These are phyloP conservation scores for Exsudoporus frostii DNA, from an alignment of 768 basidiomycete genomes.

Conservation along the genomic window DNA sequence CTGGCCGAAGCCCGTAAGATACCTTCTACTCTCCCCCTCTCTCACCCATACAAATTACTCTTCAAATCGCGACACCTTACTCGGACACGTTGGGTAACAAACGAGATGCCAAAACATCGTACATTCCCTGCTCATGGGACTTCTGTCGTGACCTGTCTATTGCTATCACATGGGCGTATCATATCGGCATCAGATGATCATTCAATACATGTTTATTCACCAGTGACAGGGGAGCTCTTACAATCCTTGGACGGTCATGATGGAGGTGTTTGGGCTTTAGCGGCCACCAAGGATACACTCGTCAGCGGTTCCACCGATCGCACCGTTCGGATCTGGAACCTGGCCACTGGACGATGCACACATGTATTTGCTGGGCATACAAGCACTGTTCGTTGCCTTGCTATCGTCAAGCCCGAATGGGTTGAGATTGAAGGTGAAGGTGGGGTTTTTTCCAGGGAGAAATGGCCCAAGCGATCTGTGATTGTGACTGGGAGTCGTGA, in stretches of 20 bases:
- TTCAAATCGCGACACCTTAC: constrained; percentile 89
- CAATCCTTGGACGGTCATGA: constrained; percentile 85
- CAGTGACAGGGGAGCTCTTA: constrained; percentile 72
- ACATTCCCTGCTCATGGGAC: constrained; percentile 87
- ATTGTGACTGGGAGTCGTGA: constrained; percentile 75
- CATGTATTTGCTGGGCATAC: constrained; percentile 97
- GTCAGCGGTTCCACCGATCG: constrained; percentile 94
- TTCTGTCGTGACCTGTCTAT: constrained; percentile 91
- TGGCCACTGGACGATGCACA: constrained; percentile 74
- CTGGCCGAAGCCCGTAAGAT: constrained; percentile 36
- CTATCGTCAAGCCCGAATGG: constrained; percentile 92
- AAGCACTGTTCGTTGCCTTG: constrained; percentile 91
- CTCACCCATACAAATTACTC: constrained; percentile 88
- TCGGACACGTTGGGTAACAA: constrained; percentile 74
- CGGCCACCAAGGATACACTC: constrained; percentile 79
- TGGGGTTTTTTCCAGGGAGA: constrained; percentile 63
- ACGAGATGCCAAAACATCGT: constrained; percentile 67
- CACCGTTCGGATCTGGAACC: constrained; percentile 90
- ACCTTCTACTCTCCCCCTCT: constrained; percentile 57
- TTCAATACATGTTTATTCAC: constrained; percentile 92
- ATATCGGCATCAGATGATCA: constrained; percentile 98
- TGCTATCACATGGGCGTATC: constrained; percentile 92
- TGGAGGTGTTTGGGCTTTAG: constrained; percentile 97
- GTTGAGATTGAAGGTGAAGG: constrained; percentile 68
- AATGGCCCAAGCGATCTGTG: constrained; percentile 66